Percentiles rank a stretch among this genome's conserved stretches.
Evolutionary conservation across 2,329 filamentous ascomycete genomes (phyloP).

Genomic region (Karstenula rhodostoma): DNA sequence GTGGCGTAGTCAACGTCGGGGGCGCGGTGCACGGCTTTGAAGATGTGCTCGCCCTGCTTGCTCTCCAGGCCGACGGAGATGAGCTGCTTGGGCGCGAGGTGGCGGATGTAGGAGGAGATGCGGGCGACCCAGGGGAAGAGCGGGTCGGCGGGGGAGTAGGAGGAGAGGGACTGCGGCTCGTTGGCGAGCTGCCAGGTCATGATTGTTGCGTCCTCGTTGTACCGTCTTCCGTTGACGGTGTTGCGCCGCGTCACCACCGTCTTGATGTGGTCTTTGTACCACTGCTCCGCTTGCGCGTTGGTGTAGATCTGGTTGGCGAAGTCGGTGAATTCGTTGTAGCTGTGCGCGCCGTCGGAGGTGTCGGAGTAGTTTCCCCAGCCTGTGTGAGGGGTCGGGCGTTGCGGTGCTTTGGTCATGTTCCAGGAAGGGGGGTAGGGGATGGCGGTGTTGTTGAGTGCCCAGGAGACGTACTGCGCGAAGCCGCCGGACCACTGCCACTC

Average conservation of each 20-base stretch:
- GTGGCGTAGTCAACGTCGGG: constrained; percentile 50
- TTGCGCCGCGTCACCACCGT: constrained; percentile 48
- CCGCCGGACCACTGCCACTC: constrained; percentile 54
- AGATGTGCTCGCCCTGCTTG: constrained; percentile 52
- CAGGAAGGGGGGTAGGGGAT: constrained; percentile 51
- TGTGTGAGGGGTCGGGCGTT: constrained; percentile 42
- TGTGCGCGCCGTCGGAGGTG: constrained; percentile 43
- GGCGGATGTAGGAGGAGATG: constrained; percentile 49
- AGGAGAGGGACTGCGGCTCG: constrained; percentile 45
- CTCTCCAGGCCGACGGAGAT: constrained; percentile 50
- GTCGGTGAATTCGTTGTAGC: constrained; percentile 35
- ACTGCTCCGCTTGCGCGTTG: constrained; percentile 42
- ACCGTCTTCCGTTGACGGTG: constrained; percentile 46
- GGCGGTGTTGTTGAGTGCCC: constrained; percentile 43
- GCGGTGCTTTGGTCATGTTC: constrained; percentile 49
- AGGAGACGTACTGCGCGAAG: constrained; percentile 50
- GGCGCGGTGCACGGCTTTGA: constrained; percentile 49
- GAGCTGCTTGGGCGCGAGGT: constrained; percentile 47
- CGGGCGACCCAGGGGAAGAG: constrained; percentile 49
- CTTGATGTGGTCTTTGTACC: constrained; percentile 50
- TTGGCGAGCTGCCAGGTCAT: constrained; percentile 55
- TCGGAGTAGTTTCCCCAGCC: constrained; percentile 52
- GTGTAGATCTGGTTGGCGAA: constrained; percentile 50
- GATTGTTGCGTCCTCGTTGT: constrained; percentile 49
- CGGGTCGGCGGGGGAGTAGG: constrained; percentile 41